phyloP scores from a whole-genome alignment of 306 rosid genomes.

The Malus orientalis region DNA sequence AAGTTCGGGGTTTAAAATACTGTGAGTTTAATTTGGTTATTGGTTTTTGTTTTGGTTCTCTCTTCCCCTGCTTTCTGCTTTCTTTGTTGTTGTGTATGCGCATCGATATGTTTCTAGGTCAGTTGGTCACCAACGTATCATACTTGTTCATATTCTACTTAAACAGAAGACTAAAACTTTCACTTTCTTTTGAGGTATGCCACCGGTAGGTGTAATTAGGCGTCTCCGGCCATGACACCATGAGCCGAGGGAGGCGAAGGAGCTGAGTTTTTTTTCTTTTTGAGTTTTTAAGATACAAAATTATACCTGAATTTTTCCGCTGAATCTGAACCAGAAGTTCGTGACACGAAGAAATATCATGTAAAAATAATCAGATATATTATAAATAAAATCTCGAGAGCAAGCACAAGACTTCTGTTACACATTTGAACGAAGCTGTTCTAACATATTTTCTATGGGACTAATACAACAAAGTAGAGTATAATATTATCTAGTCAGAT shows the following conservation, averaged over 20 bases:
- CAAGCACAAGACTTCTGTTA: background rate
- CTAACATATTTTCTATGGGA: conserved; percentile 1
- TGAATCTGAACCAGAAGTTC: background rate
- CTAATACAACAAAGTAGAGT: conserved; percentile 1
- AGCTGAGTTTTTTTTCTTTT: background rate
- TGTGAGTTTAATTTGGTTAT: background rate
- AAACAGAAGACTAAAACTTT: background rate
- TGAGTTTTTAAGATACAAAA: background rate
- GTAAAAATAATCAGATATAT: background rate
- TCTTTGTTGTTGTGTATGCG: background rate
- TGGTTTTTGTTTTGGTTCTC: background rate
- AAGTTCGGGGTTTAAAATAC: background rate
- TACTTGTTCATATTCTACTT: background rate
- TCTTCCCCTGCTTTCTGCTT: background rate
- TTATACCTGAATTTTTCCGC: background rate
- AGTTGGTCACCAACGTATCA: background rate
- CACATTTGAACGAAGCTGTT: background rate
- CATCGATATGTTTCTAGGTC: background rate
- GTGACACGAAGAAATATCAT: background rate
- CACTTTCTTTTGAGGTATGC: background rate
- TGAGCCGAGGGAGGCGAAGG: background rate
- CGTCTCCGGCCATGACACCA: background rate
- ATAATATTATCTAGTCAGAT: background rate
- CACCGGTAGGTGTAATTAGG: background rate
- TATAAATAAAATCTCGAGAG: background rate